Percentiles rank a stretch among this genome's conserved stretches.
phyloP scores from a whole-genome alignment of 108 stramenopile species.

The Cyclostephanos invisitatus region DNA sequence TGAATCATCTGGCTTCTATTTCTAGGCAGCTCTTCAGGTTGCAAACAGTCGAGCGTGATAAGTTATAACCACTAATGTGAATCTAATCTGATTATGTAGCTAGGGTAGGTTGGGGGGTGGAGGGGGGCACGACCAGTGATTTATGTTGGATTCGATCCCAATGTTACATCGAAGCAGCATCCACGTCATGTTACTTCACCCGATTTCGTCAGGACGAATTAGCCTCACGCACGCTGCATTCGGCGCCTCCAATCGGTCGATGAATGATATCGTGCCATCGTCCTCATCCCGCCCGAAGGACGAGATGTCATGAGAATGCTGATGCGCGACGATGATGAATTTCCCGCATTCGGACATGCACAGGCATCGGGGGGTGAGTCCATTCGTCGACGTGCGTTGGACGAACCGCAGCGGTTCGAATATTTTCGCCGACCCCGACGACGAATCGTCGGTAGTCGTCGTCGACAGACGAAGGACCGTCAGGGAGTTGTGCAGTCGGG shows the following conservation, averaged over 20 bases:
- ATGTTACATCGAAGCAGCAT: neutral
- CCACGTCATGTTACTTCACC: neutral
- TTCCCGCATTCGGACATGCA: slow-evolving; percentile 43
- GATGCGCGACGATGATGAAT: slow-evolving; percentile 45
- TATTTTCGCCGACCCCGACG: neutral
- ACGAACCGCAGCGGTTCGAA: slow-evolving; percentile 12
- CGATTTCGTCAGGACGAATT: slow-evolving; percentile 17
- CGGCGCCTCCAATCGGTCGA: slow-evolving; percentile 31
- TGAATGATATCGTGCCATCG: slow-evolving; percentile 21
- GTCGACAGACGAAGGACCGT: slow-evolving; percentile 32
- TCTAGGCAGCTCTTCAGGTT: neutral
- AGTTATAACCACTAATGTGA: neutral
- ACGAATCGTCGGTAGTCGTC: neutral
- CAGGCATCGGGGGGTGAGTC: slow-evolving; percentile 40
- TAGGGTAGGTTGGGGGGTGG: too few species aligned
- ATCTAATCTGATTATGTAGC: neutral
- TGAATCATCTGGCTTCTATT: too few species aligned
- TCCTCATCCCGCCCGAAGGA: slow-evolving; percentile 28
- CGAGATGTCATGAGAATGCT: slow-evolving; percentile 50
- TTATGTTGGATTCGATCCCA: too few species aligned
- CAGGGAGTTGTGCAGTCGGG: slow-evolving; percentile 42
- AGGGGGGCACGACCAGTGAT: too few species aligned
- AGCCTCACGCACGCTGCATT: slow-evolving; percentile 46
- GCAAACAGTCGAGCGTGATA: neutral
- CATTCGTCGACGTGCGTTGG: slow-evolving; percentile 29